Percentiles rank a stretch among this genome's conserved stretches.
phyloP scores from a whole-genome alignment of 371 early-diverging fungal species.

The Catenaria anguillulae region DNA sequence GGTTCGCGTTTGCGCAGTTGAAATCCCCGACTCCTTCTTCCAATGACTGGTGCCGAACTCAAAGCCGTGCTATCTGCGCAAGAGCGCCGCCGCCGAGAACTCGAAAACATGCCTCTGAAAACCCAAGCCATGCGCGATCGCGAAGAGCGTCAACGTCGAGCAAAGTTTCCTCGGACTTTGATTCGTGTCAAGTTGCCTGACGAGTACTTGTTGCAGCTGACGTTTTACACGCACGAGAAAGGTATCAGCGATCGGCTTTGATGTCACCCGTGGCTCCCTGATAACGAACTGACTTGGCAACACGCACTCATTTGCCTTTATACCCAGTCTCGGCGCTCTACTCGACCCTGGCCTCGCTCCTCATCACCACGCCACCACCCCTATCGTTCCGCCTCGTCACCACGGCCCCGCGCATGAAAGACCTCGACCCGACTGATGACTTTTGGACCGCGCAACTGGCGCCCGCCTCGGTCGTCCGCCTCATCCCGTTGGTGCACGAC shows the following conservation, averaged over 20 bases:
- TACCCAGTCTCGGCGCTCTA: slow-evolving; percentile 13
- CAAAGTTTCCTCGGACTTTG: slow-evolving; percentile 33
- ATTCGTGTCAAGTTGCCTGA: slow-evolving; percentile 42
- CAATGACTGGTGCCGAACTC: slow-evolving; percentile 28
- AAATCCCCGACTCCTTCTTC: slow-evolving; percentile 41
- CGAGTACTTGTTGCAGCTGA: slow-evolving; percentile 25
- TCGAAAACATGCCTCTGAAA: slow-evolving; percentile 29
- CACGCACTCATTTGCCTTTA: too few relatives aligned
- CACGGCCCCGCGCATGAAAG: slow-evolving; percentile 20
- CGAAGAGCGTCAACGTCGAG: slow-evolving; percentile 15
- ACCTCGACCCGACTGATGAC: slow-evolving; percentile 8
- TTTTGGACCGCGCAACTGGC: slow-evolving; percentile 31
- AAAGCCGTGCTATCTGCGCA: slow-evolving; percentile 19
- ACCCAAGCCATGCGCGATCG: slow-evolving; percentile 35
- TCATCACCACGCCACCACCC: background rate
- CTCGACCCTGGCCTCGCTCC: slow-evolving; percentile 9
- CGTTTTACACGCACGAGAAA: slow-evolving; percentile 25
- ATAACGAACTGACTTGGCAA: slow-evolving; percentile 11
- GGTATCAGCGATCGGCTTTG: slow-evolving; percentile 14
- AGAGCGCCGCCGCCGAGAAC: slow-evolving; percentile 13
- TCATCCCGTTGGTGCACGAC: slow-evolving; percentile 1
- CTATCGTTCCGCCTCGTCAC: slow-evolving; percentile 12
- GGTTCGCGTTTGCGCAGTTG: slow-evolving; percentile 22
- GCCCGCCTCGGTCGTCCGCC: slow-evolving; percentile 32
- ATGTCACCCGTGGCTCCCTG: slow-evolving; percentile 9